Evolutionary conservation across 176 grass and related monocot species (phyloP).

Genomic region (Carex pumila): DNA sequence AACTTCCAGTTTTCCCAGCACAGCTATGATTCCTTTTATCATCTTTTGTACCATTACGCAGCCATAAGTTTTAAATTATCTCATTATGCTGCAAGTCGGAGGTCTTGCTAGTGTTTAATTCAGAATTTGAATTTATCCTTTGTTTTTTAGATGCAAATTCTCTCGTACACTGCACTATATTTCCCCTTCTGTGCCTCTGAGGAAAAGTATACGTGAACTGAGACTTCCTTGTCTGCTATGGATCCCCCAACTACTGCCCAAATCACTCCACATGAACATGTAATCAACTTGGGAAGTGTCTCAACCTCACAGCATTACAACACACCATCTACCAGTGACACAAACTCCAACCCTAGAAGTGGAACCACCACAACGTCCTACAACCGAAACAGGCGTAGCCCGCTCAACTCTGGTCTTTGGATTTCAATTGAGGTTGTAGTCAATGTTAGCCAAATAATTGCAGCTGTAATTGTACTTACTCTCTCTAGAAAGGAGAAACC

Average conservation of each 20-base stretch:
- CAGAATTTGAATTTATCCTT: background rate
- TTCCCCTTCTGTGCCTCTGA: background rate
- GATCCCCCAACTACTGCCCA: constrained; percentile 13
- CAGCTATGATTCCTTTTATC: background rate
- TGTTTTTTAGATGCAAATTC: background rate
- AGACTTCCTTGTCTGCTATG: background rate
- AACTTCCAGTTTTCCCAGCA: background rate
- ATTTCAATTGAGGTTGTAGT: constrained; percentile 88
- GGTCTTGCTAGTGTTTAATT: background rate
- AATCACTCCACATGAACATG: constrained; percentile 34
- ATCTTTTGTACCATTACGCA: background rate
- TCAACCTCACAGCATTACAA: constrained; percentile 16
- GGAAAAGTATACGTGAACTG: background rate
- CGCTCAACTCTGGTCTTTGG: constrained; percentile 95
- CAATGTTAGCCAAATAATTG: constrained; percentile 91
- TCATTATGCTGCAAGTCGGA: background rate
- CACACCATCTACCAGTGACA: constrained; percentile 28
- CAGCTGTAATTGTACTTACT: constrained; percentile 61
- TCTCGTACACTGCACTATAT: background rate
- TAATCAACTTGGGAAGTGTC: constrained; percentile 58
- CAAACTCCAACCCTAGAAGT: constrained; percentile 34
- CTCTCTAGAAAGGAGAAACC: constrained; percentile 73
- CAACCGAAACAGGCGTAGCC: constrained; percentile 60
- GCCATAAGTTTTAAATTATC: background rate
- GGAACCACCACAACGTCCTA: constrained; percentile 41